Conservation (phyloP, 2,329 filamentous ascomycete species). For the Paecilomyces formosus region DNA sequence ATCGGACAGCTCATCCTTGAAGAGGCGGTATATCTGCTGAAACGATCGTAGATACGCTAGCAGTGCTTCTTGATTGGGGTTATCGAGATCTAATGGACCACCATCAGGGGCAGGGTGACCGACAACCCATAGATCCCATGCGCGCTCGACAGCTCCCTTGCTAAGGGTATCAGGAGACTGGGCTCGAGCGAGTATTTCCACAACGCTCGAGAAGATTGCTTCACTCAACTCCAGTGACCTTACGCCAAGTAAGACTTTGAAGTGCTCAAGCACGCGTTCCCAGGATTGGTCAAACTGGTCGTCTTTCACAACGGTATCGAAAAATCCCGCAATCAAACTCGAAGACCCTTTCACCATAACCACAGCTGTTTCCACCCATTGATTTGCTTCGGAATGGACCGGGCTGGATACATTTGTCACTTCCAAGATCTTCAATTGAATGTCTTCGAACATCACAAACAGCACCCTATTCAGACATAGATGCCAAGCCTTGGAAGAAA, state of each 20-base stretch:
- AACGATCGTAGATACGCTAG: slow-evolving; percentile 74
- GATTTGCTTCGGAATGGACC: slow-evolving; percentile 28
- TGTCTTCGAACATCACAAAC: slow-evolving; percentile 66
- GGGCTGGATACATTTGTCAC: slow-evolving; percentile 10
- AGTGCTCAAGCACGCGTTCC: slow-evolving; percentile 63
- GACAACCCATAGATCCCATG: slow-evolving; percentile 64
- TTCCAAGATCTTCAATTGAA: slow-evolving; percentile 46
- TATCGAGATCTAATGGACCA: slow-evolving; percentile 35
- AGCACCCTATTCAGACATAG: slow-evolving; percentile 74
- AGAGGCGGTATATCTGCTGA: slow-evolving; percentile 69
- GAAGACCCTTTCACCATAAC: slow-evolving; percentile 68
- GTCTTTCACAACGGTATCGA: slow-evolving; percentile 62
- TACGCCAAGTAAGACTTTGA: slow-evolving; percentile 58
- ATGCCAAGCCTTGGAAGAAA: slow-evolving; percentile 73
- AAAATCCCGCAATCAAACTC: slow-evolving; percentile 65
- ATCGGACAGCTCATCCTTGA: slow-evolving; percentile 55
- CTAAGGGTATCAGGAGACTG: slow-evolving; percentile 34
- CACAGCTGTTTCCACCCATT: slow-evolving; percentile 69
- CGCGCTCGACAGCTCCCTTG: slow-evolving; percentile 48
- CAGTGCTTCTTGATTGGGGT: slow-evolving; percentile 73
- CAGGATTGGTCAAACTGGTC: slow-evolving; percentile 65
- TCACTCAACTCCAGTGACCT: slow-evolving; percentile 63
- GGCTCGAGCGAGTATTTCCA: slow-evolving; percentile 50
- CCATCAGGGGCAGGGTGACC: slow-evolving; percentile 50
- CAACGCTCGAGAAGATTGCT: slow-evolving; percentile 61